Evolutionary conservation across 352 stramenopile genomes (phyloP), one percentile per base, ranked within the genome.

Genomic region (Phytophthora colocasiae): DNA sequence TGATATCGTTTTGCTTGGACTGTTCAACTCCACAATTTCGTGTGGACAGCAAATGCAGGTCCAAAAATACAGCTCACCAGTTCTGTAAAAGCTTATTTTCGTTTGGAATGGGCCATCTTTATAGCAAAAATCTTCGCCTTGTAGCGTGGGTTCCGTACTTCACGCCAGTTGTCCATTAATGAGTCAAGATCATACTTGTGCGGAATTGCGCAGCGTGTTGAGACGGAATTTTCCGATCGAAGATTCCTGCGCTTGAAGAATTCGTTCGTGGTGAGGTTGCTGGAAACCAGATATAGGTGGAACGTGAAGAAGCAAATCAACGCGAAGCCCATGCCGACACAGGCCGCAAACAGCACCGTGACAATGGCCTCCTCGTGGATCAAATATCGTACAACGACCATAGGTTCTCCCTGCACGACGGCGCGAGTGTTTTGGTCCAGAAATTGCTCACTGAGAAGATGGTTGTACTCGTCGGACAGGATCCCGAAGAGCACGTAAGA

Each of bases 221-320:
- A 57, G 32, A 12, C 17, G 11, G 15, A n/a, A 24, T 24, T 46
- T 4, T 11, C 40, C 15, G 31, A 52, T 32, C 46, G 34, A 19
- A 65, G 58, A 14, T 56, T 52, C 32, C 73, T 64, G n/a, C 73
- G 66, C 57, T 91, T 92, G 71, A 90, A 90, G 40, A 91, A 91
- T 51, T 91, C 84, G 60, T 91, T 92, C 2, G 84, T 93, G 8
- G 84, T 93, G 19, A 62, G 58, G 62, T 92, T 91, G 29, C 24
- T 73, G 24, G 65, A 69, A 14, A 88, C 75, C 29, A 92, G 58
- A 27, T 80, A 85, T 49, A 74, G 67, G 26, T 91, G 81, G 52
- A 90, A 92, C 15, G 50, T 46, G 34, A 66, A 73, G 63, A 93
- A 91, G 14, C 58, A 56, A 3, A 83, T 15, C 5, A 90, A 62